A percentile compares a stretch with the other conserved stretches of the same genome.
phyloP scores from a whole-genome alignment of 2,329 filamentous ascomycete genomes.

The Chlorencoelia australis region DNA sequence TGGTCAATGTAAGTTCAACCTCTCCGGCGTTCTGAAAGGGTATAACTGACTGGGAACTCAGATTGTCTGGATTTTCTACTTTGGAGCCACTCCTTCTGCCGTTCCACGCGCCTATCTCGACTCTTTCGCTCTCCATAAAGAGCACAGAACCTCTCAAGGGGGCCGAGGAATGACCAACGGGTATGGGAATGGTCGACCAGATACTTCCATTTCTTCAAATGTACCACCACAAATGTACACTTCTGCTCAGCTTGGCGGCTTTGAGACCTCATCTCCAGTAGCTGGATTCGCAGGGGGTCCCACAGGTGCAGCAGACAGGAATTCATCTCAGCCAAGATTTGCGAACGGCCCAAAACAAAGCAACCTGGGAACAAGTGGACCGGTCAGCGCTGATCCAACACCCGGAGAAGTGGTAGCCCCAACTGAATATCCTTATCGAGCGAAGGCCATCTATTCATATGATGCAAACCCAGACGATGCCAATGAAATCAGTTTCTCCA shows the following conservation, averaged over 20 bases:
- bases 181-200: conserved; percentile 64
- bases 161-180: conserved; percentile 51
- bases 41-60: conserved; percentile 30
- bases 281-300: conserved; percentile 23
- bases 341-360: conserved; percentile 33
- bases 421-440: conserved; percentile 91
- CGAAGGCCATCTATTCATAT: conserved; percentile 98
- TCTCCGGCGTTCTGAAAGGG: not conserved
- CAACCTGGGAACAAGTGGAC: conserved; percentile 23
- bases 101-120: conserved; percentile 85
- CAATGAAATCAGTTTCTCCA: conserved; percentile 93
- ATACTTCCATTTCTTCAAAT: conserved; percentile 70
- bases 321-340: conserved; percentile 44
- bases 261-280: conserved; percentile 89
- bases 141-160: conserved; percentile 35
- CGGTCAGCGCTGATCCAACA: conserved; percentile 22
- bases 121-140: conserved; percentile 90
- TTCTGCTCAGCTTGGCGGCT: conserved; percentile 85
- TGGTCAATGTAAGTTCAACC: conserved; percentile 64
- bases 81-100: conserved; percentile 82
- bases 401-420: conserved; percentile 55
- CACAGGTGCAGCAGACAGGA: conserved; percentile 38
- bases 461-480: conserved; percentile 95
- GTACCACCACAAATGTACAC: conserved; percentile 95
- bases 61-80: conserved; percentile 99